Percentiles rank a stretch among this genome's conserved stretches.
phyloP scores from a whole-genome alignment of 148 eudicot species.

The Polygonum aviculare region DNA sequence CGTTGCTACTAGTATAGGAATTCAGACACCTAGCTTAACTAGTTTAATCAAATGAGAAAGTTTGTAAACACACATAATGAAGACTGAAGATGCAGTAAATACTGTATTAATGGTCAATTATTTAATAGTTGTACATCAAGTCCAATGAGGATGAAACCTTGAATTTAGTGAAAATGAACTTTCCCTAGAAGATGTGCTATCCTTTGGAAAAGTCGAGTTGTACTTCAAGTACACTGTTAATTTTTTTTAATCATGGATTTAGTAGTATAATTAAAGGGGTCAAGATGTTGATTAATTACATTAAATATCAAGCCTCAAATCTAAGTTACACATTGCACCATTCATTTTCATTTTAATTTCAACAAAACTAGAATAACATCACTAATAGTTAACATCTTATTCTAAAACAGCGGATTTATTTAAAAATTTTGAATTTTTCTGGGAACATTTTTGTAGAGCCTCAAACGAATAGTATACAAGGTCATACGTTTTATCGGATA shows the following conservation, averaged over 20 bases:
- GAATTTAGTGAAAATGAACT: slow-evolving; percentile 1
- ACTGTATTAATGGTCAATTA: not conserved
- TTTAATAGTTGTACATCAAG: not conserved
- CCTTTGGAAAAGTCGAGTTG: not conserved
- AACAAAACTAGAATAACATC: too few relatives aligned
- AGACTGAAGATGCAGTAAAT: not conserved
- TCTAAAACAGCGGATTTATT: too few relatives aligned
- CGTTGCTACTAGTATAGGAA: not conserved
- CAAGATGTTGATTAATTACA: not conserved
- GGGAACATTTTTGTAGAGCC: too few relatives aligned
- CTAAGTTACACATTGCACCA: not conserved
- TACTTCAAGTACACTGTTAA: not conserved
- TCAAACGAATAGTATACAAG: too few relatives aligned
- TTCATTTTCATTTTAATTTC: too few relatives aligned
- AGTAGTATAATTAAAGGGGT: not conserved
- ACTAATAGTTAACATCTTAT: too few relatives aligned
- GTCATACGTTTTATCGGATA: too few relatives aligned
- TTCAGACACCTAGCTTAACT: not conserved
- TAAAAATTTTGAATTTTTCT: too few relatives aligned
- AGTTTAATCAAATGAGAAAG: not conserved
- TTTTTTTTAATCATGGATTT: not conserved
- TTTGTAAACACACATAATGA: not conserved
- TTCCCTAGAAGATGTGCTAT: slow-evolving; percentile 1
- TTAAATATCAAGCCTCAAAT: not conserved
- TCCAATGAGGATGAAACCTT: not conserved